Evolutionary conservation across 352 stramenopile genomes (phyloP).

Genomic region (Globisporangium mamillatum): DNA sequence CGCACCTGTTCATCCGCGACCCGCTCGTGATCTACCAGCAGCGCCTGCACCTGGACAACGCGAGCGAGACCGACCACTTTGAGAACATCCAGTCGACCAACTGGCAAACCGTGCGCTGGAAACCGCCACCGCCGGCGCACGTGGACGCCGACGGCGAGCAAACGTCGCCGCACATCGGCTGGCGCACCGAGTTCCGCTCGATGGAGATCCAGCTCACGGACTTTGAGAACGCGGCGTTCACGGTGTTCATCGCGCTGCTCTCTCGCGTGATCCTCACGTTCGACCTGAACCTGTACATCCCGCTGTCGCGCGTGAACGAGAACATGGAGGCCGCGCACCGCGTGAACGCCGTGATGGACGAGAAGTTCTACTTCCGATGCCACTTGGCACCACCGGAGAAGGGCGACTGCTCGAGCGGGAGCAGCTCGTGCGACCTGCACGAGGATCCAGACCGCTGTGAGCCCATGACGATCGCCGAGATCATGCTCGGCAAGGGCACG

Average conservation of each 20-base stretch:
- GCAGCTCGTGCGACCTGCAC: slow-evolving; percentile 42
- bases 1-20: slow-evolving; percentile 99
- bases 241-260: slow-evolving; percentile 97
- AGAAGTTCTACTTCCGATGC: slow-evolving; percentile 98
- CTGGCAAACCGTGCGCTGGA: slow-evolving; percentile 99
- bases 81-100: slow-evolving; percentile 99
- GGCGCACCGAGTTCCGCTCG: slow-evolving; percentile 93
- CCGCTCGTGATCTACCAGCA: slow-evolving; percentile 95
- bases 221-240: slow-evolving; percentile 99
- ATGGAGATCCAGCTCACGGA: slow-evolving; percentile 99
- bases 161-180: slow-evolving; percentile 66
- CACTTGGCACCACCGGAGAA: slow-evolving; percentile 90
- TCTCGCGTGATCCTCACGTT: slow-evolving; percentile 99
- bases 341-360: slow-evolving; percentile 91
- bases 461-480: slow-evolving; percentile 98
- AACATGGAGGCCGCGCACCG: slow-evolving; percentile 99
- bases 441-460: slow-evolving; percentile 76
- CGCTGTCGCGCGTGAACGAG: slow-evolving; percentile 97
- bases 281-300: slow-evolving; percentile 99
- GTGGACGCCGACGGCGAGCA: slow-evolving; percentile 24
- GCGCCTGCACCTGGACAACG: slow-evolving; percentile 82
- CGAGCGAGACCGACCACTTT: slow-evolving; percentile 93
- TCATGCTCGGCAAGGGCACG: slow-evolving; percentile 94
- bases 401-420: slow-evolving; percentile 47
- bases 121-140: slow-evolving; percentile 95